Evolutionary conservation across 2,329 filamentous ascomycete genomes (phyloP).

Genomic region (Dothidotthia symphoricarpi): DNA sequence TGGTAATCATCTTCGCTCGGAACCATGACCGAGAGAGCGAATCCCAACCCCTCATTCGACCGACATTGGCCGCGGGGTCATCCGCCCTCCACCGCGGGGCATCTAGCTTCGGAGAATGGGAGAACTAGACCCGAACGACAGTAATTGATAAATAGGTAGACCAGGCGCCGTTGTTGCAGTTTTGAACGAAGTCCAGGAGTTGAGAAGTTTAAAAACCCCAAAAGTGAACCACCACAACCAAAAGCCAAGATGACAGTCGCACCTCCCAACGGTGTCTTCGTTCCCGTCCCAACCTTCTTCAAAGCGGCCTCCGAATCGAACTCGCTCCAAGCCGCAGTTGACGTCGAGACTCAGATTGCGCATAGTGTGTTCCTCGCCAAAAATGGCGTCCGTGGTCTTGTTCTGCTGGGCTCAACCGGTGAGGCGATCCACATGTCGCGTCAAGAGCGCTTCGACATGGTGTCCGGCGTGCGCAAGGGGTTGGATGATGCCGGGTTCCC

Average conservation of each 20-base stretch:
- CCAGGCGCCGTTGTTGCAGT: constrained; percentile 3
- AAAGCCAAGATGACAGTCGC: constrained; percentile 26
- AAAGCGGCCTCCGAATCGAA: constrained; percentile 50
- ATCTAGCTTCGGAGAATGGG: constrained; percentile 29
- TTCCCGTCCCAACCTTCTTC: constrained; percentile 63
- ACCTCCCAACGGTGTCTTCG: constrained; percentile 41
- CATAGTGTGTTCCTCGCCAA: constrained; percentile 62
- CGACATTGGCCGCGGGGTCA: constrained; percentile 31
- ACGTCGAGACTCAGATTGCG: constrained; percentile 57
- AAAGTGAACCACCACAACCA: constrained; percentile 2
- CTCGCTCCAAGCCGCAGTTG: constrained; percentile 52
- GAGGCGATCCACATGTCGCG: constrained; percentile 62
- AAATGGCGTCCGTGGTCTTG: constrained; percentile 60
- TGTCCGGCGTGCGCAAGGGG: constrained; percentile 56
- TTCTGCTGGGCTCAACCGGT: constrained; percentile 63
- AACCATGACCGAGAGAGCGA: constrained; percentile 1
- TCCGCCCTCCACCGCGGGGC: constrained; percentile 18
- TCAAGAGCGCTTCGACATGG: constrained; percentile 56
- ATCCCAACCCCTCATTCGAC: constrained; percentile 7
- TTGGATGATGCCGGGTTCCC: constrained; percentile 57
- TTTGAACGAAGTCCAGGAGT: too few relatives aligned
- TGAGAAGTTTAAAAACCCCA: too few relatives aligned
- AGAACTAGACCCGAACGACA: constrained; percentile 22
- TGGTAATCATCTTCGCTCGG: neutral
- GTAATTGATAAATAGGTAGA: constrained; percentile 11